phyloP scores from a whole-genome alignment of 495 filamentous ascomycete genomes.

The Penicillium bialowiezense region DNA sequence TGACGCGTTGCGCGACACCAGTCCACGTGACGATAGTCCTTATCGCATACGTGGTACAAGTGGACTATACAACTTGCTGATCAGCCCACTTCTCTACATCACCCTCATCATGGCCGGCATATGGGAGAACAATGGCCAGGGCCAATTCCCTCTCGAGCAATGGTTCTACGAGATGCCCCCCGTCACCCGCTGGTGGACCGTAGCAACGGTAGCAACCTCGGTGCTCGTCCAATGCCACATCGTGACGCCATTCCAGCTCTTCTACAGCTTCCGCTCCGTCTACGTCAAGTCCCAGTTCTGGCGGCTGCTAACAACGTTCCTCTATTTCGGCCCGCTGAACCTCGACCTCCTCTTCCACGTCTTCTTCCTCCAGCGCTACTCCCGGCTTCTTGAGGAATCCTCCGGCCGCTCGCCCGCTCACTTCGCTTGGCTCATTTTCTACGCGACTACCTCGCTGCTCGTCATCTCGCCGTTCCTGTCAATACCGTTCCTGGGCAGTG shows the following conservation, averaged over 20 bases:
- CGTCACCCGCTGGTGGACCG: slow-evolving; percentile 95
- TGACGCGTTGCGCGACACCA: background rate
- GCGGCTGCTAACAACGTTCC: slow-evolving; percentile 90
- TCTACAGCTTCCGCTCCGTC: slow-evolving; percentile 92
- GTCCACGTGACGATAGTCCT: slow-evolving; percentile 5
- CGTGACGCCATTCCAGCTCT: slow-evolving; percentile 87
- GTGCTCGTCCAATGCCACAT: slow-evolving; percentile 90
- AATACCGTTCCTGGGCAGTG: slow-evolving; percentile 88
- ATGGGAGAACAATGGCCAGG: slow-evolving; percentile 53
- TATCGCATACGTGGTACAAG: slow-evolving; percentile 3
- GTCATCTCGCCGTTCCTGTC: slow-evolving; percentile 75
- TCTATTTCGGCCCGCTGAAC: slow-evolving; percentile 93
- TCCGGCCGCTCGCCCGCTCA: slow-evolving; percentile 85
- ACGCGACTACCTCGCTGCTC: slow-evolving; percentile 74
- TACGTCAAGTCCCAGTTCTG: slow-evolving; percentile 95
- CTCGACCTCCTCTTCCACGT: slow-evolving; percentile 97
- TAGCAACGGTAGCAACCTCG: slow-evolving; percentile 83
- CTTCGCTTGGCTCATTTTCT: slow-evolving; percentile 91
- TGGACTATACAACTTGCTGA: background rate
- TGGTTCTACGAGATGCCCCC: slow-evolving; percentile 99
- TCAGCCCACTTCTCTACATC: background rate
- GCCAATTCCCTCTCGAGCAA: slow-evolving; percentile 82
- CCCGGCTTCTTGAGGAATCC: slow-evolving; percentile 90
- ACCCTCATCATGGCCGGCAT: slow-evolving; percentile 37
- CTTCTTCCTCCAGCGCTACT: slow-evolving; percentile 97